Conservation (phyloP, 2,329 filamentous ascomycete genomes). For the Venturia pyrina region DNA sequence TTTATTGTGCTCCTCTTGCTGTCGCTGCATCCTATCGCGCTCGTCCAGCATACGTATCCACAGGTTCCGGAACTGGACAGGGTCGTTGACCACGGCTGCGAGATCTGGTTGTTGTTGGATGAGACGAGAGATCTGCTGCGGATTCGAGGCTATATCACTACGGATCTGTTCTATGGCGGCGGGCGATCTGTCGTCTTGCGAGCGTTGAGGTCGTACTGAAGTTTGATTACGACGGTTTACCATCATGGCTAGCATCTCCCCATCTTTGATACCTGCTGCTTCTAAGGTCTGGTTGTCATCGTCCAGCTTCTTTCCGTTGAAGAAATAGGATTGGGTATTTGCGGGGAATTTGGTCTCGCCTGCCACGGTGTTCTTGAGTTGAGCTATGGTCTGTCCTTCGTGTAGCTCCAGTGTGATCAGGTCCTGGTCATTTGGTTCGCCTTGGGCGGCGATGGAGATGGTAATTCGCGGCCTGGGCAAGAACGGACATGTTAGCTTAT, state of each 20-base stretch:
- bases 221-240: slow-evolving; percentile 33
- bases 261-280: slow-evolving; percentile 70
- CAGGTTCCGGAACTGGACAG: slow-evolving; percentile 64
- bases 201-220: not conserved
- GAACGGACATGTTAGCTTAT: not conserved
- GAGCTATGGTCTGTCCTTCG: slow-evolving; percentile 69
- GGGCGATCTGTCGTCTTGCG: slow-evolving; percentile 16
- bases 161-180: slow-evolving; percentile 64
- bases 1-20: slow-evolving; percentile 74
- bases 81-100: slow-evolving; percentile 64
- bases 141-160: slow-evolving; percentile 71
- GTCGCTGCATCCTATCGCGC: slow-evolving; percentile 61
- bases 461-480: slow-evolving; percentile 65
- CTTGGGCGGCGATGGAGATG: slow-evolving; percentile 69
- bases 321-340: slow-evolving; percentile 71
- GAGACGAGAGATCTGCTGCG: slow-evolving; percentile 60
- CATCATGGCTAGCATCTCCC: slow-evolving; percentile 86
- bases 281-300: slow-evolving; percentile 70
- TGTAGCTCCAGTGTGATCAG: slow-evolving; percentile 75
- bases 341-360: slow-evolving; percentile 69
- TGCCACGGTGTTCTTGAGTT: slow-evolving; percentile 80
- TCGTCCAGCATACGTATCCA: slow-evolving; percentile 58
- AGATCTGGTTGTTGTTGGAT: slow-evolving; percentile 66
- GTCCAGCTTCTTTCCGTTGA: slow-evolving; percentile 69
- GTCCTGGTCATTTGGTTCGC: slow-evolving; percentile 57